A percentile compares a stretch with the other conserved stretches of the same genome.
Evolutionary conservation across 805 yeast species (phyloP).

Genomic region (Brettanomyces sp.): DNA sequence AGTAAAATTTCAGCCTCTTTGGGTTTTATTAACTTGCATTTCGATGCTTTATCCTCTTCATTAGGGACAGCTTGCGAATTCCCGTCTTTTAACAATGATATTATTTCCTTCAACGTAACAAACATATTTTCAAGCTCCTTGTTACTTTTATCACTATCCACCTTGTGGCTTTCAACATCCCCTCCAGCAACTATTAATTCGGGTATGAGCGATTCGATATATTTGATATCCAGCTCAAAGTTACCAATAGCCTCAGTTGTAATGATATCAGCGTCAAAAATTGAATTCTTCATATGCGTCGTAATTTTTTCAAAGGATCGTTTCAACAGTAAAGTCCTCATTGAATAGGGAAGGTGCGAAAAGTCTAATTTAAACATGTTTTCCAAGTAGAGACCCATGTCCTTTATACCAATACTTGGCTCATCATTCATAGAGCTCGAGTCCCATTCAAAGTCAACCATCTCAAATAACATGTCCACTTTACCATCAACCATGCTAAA

Average conservation of each 20-base stretch:
- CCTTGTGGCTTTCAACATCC: slow-evolving; percentile 1
- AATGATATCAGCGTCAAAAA: slow-evolving; percentile 46
- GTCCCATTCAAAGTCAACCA: slow-evolving; percentile 81
- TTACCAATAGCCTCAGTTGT: slow-evolving; percentile 57
- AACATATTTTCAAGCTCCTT: slow-evolving; percentile 25
- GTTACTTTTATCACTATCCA: slow-evolving; percentile 2
- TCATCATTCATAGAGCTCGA: slow-evolving; percentile 40
- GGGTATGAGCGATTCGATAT: slow-evolving; percentile 52
- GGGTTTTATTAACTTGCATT: slow-evolving; percentile 64
- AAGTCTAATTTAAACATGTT: slow-evolving; percentile 81
- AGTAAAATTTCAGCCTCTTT: slow-evolving; percentile 60
- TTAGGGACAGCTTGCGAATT: slow-evolving; percentile 56
- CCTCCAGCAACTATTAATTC: slow-evolving; percentile 16
- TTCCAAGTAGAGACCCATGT: slow-evolving; percentile 76
- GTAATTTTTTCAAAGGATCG: slow-evolving; percentile 83
- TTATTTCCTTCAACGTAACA: slow-evolving; percentile 69
- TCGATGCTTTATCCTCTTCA: slow-evolving; percentile 45
- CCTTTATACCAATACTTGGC: slow-evolving; percentile 69
- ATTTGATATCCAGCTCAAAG: slow-evolving; percentile 72
- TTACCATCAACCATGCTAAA: slow-evolving; percentile 77
- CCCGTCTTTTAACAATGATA: slow-evolving; percentile 59
- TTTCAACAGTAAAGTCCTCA: slow-evolving; percentile 71
- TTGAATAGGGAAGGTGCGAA: slow-evolving; percentile 67
- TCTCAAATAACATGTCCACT: slow-evolving; percentile 69
- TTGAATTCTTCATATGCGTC: slow-evolving; percentile 51